Base-by-base conservation (phyloP, 306 rosid genomes). In the Cicer cuneatum region DNA sequence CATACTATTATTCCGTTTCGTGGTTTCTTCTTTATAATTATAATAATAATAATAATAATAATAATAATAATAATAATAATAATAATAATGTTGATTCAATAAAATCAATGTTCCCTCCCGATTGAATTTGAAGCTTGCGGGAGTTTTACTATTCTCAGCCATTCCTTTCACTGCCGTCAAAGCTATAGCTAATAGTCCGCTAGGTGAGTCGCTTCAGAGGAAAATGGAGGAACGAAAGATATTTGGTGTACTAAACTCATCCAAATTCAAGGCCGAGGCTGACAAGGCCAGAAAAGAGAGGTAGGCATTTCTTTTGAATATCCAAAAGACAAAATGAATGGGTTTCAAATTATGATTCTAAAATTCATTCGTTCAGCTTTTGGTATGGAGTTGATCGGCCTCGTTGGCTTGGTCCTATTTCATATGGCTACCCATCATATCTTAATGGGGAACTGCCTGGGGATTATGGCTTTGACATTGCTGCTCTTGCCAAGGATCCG, bases 371-470 rank as follows among this genome's bases (percentile, higher is more conserved):
- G 15, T 53, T 65, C 90, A 89, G 98, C 83, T 54, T 53, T 67
- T 93, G 98, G 98, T 91, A 93, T 77, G 98, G 98, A 77, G 86
- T 86, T 74, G 89, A 70, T 52, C 87, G 98, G 42, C 97, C 97
- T 53, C 90, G 85, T 42, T 93, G 97, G 98, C 98, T 93, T 58
- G 98, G 98, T 81, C 97, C 98, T 52, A 83, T 93, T 71, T 89
- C 91, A 19, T 91, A 85, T 72, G 87, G 84, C 18, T 93, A 91
- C 82, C 98, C 98, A 11, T 78, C 84, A 35, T 74, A 91, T 88
- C 96, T 93, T 64, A 84, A 78, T 52, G 98, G 98, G 62, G 93
- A 89, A 69, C 73, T 93, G 19, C 97, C 98, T 6, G 98, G 98
- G 43, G 98, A 93, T 83, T 93, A 91, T 24, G 96, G 97, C 72